Percentiles rank a stretch among this genome's conserved stretches.
These are phyloP conservation scores for Pleoardoris graminearum DNA, from an alignment of 2,329 filamentous ascomycete genomes.

Conservation along the genomic window DNA sequence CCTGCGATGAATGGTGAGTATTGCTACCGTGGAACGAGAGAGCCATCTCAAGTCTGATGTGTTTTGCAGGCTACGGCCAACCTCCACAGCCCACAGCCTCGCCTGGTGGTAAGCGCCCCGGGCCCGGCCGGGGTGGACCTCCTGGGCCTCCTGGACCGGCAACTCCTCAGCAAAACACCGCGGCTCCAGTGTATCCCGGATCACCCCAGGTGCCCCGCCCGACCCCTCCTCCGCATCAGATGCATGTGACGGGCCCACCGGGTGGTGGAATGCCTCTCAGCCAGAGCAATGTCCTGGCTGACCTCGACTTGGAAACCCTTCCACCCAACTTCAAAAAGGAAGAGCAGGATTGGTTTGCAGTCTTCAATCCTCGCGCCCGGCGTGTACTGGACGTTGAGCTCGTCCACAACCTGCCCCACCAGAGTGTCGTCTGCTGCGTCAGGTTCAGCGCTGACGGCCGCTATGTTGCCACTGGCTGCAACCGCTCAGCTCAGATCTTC, in stretches of 20 bases:
- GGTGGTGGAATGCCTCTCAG: conserved; percentile 52
- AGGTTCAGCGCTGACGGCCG: conserved; percentile 95
- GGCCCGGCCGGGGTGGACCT: conserved; percentile 57
- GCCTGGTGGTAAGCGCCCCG: conserved; percentile 76
- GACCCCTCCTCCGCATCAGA: conserved; percentile 62
- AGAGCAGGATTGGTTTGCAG: conserved; percentile 89
- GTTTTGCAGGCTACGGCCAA: conserved; percentile 72
- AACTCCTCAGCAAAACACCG: conserved; percentile 89
- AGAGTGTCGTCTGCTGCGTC: conserved; percentile 97
- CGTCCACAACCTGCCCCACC: conserved; percentile 87
- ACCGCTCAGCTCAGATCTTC: conserved; percentile 98
- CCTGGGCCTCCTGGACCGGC: conserved; percentile 70
- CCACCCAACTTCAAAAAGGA: conserved; percentile 87
- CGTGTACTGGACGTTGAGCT: conserved; percentile 91
- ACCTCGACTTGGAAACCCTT: conserved; percentile 83
- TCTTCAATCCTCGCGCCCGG: conserved; percentile 91
- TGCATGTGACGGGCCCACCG: conserved; percentile 36
- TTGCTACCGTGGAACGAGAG: conserved; percentile 1
- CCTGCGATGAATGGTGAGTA: conserved; percentile 64
- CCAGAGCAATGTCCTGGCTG: conserved; percentile 71
- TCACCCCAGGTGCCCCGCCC: conserved; percentile 83
- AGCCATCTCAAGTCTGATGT: neutral
- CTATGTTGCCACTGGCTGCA: conserved; percentile 95
- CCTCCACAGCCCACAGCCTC: conserved; percentile 83
- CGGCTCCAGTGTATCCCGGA: conserved; percentile 83